These are phyloP conservation scores for Chlorella variabilis DNA, from an alignment of 163 green algal species.

Conservation along the genomic window DNA sequence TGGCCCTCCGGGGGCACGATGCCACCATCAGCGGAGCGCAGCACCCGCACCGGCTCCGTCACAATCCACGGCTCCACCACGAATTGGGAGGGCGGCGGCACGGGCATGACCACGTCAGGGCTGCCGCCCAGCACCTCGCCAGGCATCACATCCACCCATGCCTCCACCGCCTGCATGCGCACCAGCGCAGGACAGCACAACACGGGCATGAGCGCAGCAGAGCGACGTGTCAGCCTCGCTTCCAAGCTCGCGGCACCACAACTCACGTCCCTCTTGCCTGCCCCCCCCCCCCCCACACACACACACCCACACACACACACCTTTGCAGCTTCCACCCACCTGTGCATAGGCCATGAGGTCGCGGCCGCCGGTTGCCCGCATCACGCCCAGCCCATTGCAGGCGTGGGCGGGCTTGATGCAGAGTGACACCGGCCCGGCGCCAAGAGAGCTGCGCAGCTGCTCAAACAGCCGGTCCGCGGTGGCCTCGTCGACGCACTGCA, in stretches of 20 bases:
- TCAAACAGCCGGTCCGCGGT: conserved; percentile 19
- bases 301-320: not conserved
- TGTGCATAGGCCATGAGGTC: conserved; percentile 36
- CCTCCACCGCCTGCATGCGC: conserved; percentile 16
- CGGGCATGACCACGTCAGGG: conserved; percentile 35
- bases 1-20: not conserved
- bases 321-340: conserved; percentile 7
- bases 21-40: not conserved
- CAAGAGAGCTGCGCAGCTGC: conserved; percentile 24
- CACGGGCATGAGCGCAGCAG: not conserved
- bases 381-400: not conserved
- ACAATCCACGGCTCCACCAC: conserved; percentile 42
- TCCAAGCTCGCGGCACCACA: no score
- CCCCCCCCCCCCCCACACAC: not conserved
- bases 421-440: not conserved
- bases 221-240: no score
- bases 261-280: no score
- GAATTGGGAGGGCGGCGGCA: conserved; percentile 45
- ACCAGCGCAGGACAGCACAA: no score
- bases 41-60: conserved; percentile 23
- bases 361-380: conserved; percentile 21
- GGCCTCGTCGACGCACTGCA: conserved; percentile 21
- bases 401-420: conserved; percentile 11
- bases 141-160: conserved; percentile 25
- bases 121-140: conserved; percentile 7